Conservation (phyloP, 2,329 filamentous ascomycete species). For the Colletotrichum spinosum region DNA sequence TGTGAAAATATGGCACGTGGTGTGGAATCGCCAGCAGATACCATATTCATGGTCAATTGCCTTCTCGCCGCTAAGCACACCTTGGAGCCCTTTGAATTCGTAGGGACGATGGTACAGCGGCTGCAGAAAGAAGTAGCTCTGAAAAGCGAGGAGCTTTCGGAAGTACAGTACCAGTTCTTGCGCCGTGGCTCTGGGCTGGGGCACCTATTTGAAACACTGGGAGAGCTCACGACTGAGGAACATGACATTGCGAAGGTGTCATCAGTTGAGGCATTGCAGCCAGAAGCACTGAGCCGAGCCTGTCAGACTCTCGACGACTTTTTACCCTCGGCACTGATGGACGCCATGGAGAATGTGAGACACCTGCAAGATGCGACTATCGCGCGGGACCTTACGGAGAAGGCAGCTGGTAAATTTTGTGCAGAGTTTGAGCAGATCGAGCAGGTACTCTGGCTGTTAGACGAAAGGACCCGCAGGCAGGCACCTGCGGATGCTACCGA, state of each 20-base stretch:
- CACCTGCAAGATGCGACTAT: constrained; percentile 78
- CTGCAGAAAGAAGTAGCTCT: constrained; percentile 68
- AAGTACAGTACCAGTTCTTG: constrained; percentile 79
- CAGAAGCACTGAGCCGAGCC: constrained; percentile 70
- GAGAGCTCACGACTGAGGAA: constrained; percentile 45
- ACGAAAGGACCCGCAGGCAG: constrained; percentile 48
- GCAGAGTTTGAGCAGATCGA: constrained; percentile 79
- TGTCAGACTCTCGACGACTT: constrained; percentile 89
- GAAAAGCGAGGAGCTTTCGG: constrained; percentile 68
- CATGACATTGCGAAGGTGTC: constrained; percentile 59
- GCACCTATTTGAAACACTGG: constrained; percentile 69
- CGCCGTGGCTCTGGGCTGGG: constrained; percentile 80
- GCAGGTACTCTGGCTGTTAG: constrained; percentile 58
- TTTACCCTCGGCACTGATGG: constrained; percentile 91
- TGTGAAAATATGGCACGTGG: constrained; percentile 76
- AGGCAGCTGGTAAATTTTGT: constrained; percentile 87
- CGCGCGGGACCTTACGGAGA: constrained; percentile 81
- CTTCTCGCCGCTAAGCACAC: constrained; percentile 67
- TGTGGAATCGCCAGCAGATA: constrained; percentile 68
- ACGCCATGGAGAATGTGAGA: constrained; percentile 85
- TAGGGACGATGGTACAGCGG: constrained; percentile 63
- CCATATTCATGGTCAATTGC: constrained; percentile 82
- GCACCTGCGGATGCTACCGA: constrained; percentile 39
- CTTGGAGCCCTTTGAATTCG: constrained; percentile 73
- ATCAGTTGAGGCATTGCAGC: constrained; percentile 62